Percentiles rank a stretch among this genome's conserved stretches.
phyloP scores from a whole-genome alignment of 2,329 filamentous ascomycete genomes.

The Penicillium sp. region DNA sequence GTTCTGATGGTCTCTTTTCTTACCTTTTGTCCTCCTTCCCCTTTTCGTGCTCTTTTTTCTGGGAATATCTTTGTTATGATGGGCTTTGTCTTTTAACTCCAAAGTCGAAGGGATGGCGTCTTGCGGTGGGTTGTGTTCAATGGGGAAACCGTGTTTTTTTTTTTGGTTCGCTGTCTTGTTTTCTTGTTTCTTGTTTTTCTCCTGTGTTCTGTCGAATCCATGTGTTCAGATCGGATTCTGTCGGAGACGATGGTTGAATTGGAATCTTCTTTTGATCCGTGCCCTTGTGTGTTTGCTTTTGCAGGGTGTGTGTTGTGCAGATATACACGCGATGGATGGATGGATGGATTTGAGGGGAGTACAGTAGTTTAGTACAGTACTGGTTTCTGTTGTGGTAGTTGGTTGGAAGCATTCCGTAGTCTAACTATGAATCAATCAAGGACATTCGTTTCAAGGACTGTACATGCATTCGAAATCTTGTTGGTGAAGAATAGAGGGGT shows the following conservation, averaged over 20 bases:
- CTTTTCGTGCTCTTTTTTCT: constrained; percentile 20
- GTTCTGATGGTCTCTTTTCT: constrained; percentile 25
- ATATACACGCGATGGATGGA: not conserved
- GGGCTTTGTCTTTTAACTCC: constrained; percentile 28
- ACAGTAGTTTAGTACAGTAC: not conserved
- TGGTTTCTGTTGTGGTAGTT: not conserved
- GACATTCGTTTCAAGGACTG: not conserved
- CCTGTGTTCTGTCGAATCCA: constrained; percentile 6
- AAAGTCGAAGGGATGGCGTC: constrained; percentile 45
- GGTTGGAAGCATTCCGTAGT: not conserved
- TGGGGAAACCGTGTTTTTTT: constrained; percentile 36
- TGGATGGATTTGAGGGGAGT: not conserved
- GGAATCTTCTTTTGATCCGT: constrained; percentile 27
- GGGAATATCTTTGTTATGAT: constrained; percentile 26
- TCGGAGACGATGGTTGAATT: constrained; percentile 29
- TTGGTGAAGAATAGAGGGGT: not conserved
- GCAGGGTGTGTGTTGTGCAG: not conserved
- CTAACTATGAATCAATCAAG: not conserved
- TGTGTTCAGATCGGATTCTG: constrained; percentile 15
- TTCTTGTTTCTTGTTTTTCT: constrained; percentile 20
- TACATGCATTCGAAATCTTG: not conserved
- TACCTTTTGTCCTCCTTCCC: constrained; percentile 24
- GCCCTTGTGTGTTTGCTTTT: not conserved
- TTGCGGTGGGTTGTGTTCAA: constrained; percentile 42
- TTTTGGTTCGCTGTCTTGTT: constrained; percentile 15